These are phyloP conservation scores for Candida stauntonica DNA, from an alignment of 805 yeast genomes.

Conservation along the genomic window DNA sequence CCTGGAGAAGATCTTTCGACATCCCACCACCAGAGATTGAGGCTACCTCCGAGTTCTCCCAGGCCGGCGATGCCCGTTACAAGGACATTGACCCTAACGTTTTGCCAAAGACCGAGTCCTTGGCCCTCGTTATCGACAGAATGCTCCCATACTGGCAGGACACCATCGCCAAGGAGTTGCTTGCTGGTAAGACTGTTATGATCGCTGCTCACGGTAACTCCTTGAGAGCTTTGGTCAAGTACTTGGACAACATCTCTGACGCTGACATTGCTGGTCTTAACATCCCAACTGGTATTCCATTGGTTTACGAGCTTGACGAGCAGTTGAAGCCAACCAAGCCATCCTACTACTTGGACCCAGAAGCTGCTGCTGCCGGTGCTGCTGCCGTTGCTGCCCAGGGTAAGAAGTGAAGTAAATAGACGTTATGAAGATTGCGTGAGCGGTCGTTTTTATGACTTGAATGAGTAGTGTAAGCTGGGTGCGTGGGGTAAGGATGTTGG, in stretches of 20 bases:
- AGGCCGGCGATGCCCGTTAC: constrained; percentile 84
- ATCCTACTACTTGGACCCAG: constrained; percentile 96
- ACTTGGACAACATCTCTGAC: constrained; percentile 90
- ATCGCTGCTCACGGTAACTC: constrained; percentile 99
- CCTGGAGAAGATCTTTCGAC: constrained; percentile 96
- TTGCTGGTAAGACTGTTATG: constrained; percentile 84
- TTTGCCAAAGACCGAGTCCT: constrained; percentile 91
- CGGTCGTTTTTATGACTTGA: too few species aligned
- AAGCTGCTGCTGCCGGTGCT: constrained; percentile 99
- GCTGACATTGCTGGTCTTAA: constrained; percentile 89
- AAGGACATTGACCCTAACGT: constrained; percentile 75
- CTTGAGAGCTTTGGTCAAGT: constrained; percentile 92
- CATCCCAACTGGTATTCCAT: constrained; percentile 98
- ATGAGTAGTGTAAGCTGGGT: too few species aligned
- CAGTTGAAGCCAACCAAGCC: constrained; percentile 85
- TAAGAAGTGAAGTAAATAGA: constrained; percentile 37
- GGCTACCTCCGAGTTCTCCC: constrained; percentile 76
- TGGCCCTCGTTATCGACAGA: constrained; percentile 93
- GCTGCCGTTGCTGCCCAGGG: constrained; percentile 99
- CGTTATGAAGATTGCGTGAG: too few species aligned
- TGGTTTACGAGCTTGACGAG: constrained; percentile 91
- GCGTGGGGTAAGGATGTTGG: too few species aligned
- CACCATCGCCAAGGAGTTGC: constrained; percentile 77
- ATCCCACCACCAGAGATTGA: constrained; percentile 92
- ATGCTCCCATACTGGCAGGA: constrained; percentile 96